Base-by-base conservation (phyloP, 768 basidiomycete genomes). In the Pleurotus tuber-regium region DNA sequence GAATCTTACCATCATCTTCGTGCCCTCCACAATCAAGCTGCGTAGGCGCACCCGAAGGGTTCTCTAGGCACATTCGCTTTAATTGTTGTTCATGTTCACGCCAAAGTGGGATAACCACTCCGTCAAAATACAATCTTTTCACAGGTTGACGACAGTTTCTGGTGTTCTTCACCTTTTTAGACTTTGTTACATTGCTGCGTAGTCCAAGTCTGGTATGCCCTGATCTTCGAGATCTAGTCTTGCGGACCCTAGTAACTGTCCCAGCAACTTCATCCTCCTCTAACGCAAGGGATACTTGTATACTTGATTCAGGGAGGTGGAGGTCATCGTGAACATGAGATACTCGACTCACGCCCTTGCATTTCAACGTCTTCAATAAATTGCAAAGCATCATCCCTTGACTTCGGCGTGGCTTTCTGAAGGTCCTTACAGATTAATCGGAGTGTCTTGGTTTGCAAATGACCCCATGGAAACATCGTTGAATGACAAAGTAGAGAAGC, bases 401-500 rank as follows among this genome's bases (percentile, higher is more conserved):
- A 29, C 21, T 19, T 29, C 19, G 12, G 12, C 8, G 9, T 10
- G 9, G 21, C 7, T 7, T 10, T n/a, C 6, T 18, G 29, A 30
- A 47, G 6, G 19, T 47, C 44, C 26, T 47, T 18, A 18, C 44
- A 47, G 9, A 47, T 18, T 4, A 35, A 14, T 18, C 25, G 26
- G 5, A 47, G 31, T n/a, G 44, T 47, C 18, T 11, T 11, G 1
- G 44, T 35, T 9, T 30, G 19, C 26, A 47, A 14, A 7, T 30
- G 19, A 4, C 9, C 24, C 44, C 44, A 50, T 52, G 21, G 44
- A 19, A 26, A 51, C 54, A 53, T 30, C 57, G 47, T n/a, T n/a
- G n/a, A n/a, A n/a, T n/a, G n/a, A n/a, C n/a, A n/a, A n/a, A n/a
- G n/a, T n/a, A n/a, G n/a, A n/a, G n/a, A n/a, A n/a, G n/a, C n/a